Percentiles rank a stretch among this genome's conserved stretches.
Evolutionary conservation across 2,329 filamentous ascomycete species (phyloP).

Genomic region (Apiospora malaysiana): DNA sequence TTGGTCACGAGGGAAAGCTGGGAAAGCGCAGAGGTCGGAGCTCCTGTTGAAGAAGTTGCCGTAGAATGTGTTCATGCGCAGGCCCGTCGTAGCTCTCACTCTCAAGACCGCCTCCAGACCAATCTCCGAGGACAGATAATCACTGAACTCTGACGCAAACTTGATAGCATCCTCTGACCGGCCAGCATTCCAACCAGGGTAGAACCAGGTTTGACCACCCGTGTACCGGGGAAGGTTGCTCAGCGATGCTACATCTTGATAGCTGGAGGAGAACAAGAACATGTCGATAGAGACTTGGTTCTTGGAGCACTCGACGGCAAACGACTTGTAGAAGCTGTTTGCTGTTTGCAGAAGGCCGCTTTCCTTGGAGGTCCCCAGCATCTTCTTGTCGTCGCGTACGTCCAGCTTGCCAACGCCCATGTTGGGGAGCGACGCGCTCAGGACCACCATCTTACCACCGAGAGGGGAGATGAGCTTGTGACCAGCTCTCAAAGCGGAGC

Average conservation of each 20-base stretch:
- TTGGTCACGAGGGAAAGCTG: slow-evolving; percentile 95
- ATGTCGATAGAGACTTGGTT: slow-evolving; percentile 98
- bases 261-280: slow-evolving; percentile 95
- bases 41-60: slow-evolving; percentile 99
- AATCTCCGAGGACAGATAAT: slow-evolving; percentile 96
- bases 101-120: slow-evolving; percentile 94
- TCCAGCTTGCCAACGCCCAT: slow-evolving; percentile 88
- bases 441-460: slow-evolving; percentile 91
- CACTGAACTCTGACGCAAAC: slow-evolving; percentile 95
- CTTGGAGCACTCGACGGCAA: slow-evolving; percentile 98
- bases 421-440: slow-evolving; percentile 90
- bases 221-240: slow-evolving; percentile 96
- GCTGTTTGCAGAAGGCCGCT: slow-evolving; percentile 85
- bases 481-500: slow-evolving; percentile 87
- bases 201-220: slow-evolving; percentile 97
- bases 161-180: slow-evolving; percentile 96
- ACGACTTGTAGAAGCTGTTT: slow-evolving; percentile 98
- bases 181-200: slow-evolving; percentile 96
- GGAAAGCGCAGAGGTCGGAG: slow-evolving; percentile 96
- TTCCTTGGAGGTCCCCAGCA: slow-evolving; percentile 93
- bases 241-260: slow-evolving; percentile 95
- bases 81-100: slow-evolving; percentile 90
- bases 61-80: slow-evolving; percentile 98
- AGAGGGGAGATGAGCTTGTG: slow-evolving; percentile 95
- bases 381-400: slow-evolving; percentile 94